Evolutionary conservation across 345 rosid species (phyloP).

Genomic region (Turritis glabra): DNA sequence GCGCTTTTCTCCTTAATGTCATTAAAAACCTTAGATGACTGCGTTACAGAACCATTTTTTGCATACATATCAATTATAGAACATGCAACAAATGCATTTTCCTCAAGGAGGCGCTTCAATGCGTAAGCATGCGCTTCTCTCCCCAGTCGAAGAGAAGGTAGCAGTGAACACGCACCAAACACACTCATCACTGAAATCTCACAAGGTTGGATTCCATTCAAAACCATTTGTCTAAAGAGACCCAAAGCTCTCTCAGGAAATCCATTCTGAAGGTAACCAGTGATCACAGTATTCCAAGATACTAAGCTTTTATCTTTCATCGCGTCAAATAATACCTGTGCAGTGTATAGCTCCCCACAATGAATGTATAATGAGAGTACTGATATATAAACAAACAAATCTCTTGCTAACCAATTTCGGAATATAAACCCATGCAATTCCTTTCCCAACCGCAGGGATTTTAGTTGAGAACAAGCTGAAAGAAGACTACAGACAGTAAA

Average conservation of each 20-base stretch:
- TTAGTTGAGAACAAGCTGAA: conserved; percentile 52
- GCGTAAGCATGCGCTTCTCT: conserved; percentile 63
- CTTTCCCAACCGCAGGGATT: conserved; percentile 46
- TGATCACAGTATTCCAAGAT: conserved; percentile 64
- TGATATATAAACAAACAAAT: conserved; percentile 48
- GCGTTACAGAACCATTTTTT: conserved; percentile 56
- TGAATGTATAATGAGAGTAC: conserved; percentile 58
- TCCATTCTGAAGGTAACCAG: conserved; percentile 57
- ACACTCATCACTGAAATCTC: conserved; percentile 46
- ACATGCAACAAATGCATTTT: conserved; percentile 47
- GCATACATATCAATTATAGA: conserved; percentile 70
- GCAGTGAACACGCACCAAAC: conserved; percentile 59
- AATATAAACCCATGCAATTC: conserved; percentile 57
- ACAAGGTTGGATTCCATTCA: conserved; percentile 44
- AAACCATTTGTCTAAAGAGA: conserved; percentile 53
- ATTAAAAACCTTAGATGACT: conserved; percentile 47
- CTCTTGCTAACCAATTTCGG: conserved; percentile 49
- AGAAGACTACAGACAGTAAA: conserved; percentile 62
- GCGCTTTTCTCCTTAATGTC: conserved; percentile 42
- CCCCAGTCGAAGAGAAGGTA: conserved; percentile 58
- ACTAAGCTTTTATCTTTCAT: conserved; percentile 52
- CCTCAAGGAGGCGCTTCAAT: conserved; percentile 39
- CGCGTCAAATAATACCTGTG: conserved; percentile 48
- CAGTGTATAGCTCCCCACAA: conserved; percentile 47
- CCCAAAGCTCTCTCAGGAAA: conserved; percentile 51